phyloP scores from a whole-genome alignment of 2,329 filamentous ascomycete genomes.

The Dichotomopilus funicola region DNA sequence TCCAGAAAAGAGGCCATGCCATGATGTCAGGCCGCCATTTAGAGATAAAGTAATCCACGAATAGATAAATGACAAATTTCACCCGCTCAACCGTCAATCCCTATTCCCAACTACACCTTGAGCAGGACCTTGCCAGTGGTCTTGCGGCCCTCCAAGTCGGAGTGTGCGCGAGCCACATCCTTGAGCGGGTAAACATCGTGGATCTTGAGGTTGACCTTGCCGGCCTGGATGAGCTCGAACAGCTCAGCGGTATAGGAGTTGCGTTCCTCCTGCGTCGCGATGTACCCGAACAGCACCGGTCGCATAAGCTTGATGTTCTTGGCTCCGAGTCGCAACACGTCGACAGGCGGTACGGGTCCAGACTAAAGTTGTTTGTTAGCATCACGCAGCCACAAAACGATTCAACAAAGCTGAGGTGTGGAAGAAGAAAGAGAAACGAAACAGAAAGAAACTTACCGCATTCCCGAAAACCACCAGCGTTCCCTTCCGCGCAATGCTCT shows the following conservation, averaged over 20 bases:
- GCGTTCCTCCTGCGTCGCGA: constrained; percentile 62
- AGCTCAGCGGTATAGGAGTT: constrained; percentile 64
- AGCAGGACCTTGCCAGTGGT: constrained; percentile 79
- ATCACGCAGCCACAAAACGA: background rate
- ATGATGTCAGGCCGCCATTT: background rate
- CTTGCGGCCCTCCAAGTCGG: constrained; percentile 72
- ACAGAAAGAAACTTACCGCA: constrained; percentile 45
- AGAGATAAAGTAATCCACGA: constrained; percentile 9
- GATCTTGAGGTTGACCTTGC: constrained; percentile 64
- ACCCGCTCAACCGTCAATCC: background rate
- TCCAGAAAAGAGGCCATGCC: too few species aligned
- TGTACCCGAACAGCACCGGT: constrained; percentile 67
- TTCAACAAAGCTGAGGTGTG: too few species aligned
- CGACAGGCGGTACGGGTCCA: constrained; percentile 67
- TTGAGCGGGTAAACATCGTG: constrained; percentile 72
- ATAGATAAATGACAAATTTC: background rate
- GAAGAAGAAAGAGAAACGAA: too few species aligned
- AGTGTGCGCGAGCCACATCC: constrained; percentile 65
- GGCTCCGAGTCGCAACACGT: constrained; percentile 48
- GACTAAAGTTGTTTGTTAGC: constrained; percentile 33
- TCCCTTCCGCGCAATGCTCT: constrained; percentile 70
- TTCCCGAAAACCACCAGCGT: constrained; percentile 75
- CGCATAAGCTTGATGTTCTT: constrained; percentile 75
- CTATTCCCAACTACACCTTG: constrained; percentile 41
- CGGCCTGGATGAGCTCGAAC: constrained; percentile 62